Evolutionary conservation across 2,329 filamentous ascomycete species (phyloP), one percentile per base, ranked within the genome.

Genomic region (Chalara sp.): DNA sequence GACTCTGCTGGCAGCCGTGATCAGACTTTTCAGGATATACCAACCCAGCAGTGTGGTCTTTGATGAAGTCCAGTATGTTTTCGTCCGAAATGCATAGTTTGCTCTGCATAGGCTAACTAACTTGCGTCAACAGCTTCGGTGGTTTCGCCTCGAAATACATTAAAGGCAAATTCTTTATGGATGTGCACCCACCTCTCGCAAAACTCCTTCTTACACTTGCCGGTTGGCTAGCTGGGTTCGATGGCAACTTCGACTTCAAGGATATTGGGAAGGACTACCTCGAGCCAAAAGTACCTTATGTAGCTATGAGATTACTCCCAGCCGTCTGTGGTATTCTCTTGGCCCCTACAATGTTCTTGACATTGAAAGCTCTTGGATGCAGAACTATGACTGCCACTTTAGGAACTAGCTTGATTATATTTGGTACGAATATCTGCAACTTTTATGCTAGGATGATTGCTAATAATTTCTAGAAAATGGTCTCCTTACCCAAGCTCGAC

Each of bases 91-190:
- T 50, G 13, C 10, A 31, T 13, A 5, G 8, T 46, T 31, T 21
- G 29, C 13, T 29, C 12, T 35, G 33, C 6, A 50, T 42, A 40
- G 47, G 52, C 31, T 53, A 51, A 30, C 62, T 62, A 47, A 58
- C 28, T 28, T 31, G 35, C 50, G 32, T 51, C 46, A 30, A 56
- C 58, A 96, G 90, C 72, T 99, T 99, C 69, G 93, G 93, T 68
- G 93, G 93, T 46, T 99, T 99, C 68, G 93, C 93, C 58, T 89
- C 87, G 62, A 99, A 99, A 72, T 99, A 99, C 71, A 97, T 99
- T 79, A 97, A 99, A 77, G 93, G 93, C 65, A 86, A 80, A 68
- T 99, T 99, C 80, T 99, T 99, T 71, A 99, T 99, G 93, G 93
- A 99, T 68, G 93, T 99, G n/a, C 93, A 99, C 68, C 93, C 93